phyloP scores from a whole-genome alignment of 2,329 filamentous ascomycete species.

The Colletotrichum higginsianum region DNA sequence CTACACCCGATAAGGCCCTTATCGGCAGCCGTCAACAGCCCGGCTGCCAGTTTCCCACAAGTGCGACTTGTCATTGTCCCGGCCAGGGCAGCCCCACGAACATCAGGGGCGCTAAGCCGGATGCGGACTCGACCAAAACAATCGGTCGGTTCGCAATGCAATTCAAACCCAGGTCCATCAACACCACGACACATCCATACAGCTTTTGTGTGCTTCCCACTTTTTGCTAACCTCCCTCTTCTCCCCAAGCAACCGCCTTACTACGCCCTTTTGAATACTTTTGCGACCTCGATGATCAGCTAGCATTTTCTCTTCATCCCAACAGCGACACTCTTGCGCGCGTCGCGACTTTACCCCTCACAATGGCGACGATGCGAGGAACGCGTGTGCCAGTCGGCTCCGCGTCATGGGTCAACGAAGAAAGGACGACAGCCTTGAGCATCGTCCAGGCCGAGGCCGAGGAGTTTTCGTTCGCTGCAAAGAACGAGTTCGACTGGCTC shows the following conservation, averaged over 20 bases:
- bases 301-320: slow-evolving; percentile 35
- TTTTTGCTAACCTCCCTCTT: slow-evolving; percentile 45
- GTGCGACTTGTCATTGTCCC: slow-evolving; percentile 40
- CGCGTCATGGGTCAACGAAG: slow-evolving; percentile 86
- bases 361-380: slow-evolving; percentile 62
- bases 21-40: slow-evolving; percentile 23
- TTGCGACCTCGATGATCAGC: slow-evolving; percentile 41
- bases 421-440: slow-evolving; percentile 83
- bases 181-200: slow-evolving; percentile 39
- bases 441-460: slow-evolving; percentile 88
- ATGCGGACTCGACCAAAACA: slow-evolving; percentile 58
- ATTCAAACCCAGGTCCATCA: slow-evolving; percentile 41
- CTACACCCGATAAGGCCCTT: slow-evolving; percentile 38
- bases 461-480: slow-evolving; percentile 92
- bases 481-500: slow-evolving; percentile 97
- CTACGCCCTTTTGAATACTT: slow-evolving; percentile 33
- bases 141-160: slow-evolving; percentile 41
- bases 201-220: slow-evolving; percentile 38
- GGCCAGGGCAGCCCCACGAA: slow-evolving; percentile 34
- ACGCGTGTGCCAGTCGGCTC: slow-evolving; percentile 83
- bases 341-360: slow-evolving; percentile 34
- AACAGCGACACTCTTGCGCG: slow-evolving; percentile 39
- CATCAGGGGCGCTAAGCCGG: slow-evolving; percentile 50
- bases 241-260: slow-evolving; percentile 28
- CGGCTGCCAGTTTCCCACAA: slow-evolving; percentile 16